These are phyloP conservation scores for Symbiodinium pilosum DNA, from an alignment of 73 alveolate species.

Conservation along the genomic window DNA sequence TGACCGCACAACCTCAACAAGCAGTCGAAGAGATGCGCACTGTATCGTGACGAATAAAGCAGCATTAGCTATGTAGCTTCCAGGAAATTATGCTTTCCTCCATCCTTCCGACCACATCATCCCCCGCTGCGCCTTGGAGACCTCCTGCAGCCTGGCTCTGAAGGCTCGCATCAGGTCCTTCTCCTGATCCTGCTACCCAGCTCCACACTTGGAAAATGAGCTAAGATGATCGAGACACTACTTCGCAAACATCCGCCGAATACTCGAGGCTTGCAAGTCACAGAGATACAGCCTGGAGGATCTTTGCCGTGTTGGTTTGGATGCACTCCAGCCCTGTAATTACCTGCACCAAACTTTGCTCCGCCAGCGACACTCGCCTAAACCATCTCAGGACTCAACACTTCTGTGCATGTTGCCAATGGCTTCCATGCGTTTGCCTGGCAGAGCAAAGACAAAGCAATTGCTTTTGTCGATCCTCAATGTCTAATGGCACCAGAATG, in stretches of 20 bases:
- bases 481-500: no score
- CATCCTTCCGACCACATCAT: no score
- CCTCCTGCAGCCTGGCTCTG: constrained; percentile 94
- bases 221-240: neutral
- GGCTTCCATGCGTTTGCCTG: constrained; percentile 92
- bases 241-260: neutral
- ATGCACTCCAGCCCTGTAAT: constrained; percentile 94
- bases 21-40: no score
- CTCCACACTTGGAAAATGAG: neutral
- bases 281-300: constrained; percentile 38
- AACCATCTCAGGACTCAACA: constrained; percentile 14
- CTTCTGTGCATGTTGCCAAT: constrained; percentile 92
- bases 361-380: neutral
- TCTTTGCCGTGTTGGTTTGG: constrained; percentile 92
- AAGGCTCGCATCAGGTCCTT: constrained; percentile 92
- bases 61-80: no score
- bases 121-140: constrained; percentile 58
- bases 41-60: no score
- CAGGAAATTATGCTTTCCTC: no score
- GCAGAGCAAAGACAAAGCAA: no score
- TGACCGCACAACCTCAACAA: no score
- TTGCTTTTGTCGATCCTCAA: no score
- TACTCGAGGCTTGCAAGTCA: neutral
- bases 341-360: constrained; percentile 5
- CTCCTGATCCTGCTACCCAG: constrained; percentile 62